Evolutionary conservation across 257 asterid species (phyloP).

Genomic region (Solanum bulbocastanum): DNA sequence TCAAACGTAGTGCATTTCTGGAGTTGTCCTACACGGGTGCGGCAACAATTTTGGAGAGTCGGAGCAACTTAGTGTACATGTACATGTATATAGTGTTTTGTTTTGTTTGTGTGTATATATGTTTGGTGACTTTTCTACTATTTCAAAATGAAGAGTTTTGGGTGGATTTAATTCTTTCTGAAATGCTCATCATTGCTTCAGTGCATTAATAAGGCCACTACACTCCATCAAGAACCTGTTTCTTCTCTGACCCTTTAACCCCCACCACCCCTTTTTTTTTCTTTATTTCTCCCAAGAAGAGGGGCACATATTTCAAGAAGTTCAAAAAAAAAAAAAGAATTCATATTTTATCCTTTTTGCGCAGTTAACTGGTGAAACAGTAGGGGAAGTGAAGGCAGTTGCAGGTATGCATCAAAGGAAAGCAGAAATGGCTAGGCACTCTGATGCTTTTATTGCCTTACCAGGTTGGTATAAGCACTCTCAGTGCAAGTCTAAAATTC

Average conservation of each 20-base stretch:
- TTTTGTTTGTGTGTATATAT: conserved; percentile 13
- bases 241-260: background rate
- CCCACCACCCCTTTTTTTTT: background rate
- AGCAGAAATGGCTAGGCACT: conserved; percentile 95
- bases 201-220: conserved; percentile 29
- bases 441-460: conserved; percentile 98
- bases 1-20: background rate
- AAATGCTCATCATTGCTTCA: conserved; percentile 48
- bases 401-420: conserved; percentile 98
- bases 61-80: background rate
- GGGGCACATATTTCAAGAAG: background rate
- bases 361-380: conserved; percentile 97
- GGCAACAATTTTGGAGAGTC: background rate
- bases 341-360: conserved; percentile 3
- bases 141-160: conserved; percentile 5
- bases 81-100: background rate
- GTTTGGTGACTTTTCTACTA: conserved; percentile 5
- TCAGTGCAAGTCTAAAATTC: background rate
- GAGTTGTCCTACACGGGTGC: background rate
- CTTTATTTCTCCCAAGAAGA: background rate
- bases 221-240: conserved; percentile 19
- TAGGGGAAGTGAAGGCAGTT: conserved; percentile 99
- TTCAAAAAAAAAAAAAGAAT: background rate
- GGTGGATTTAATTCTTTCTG: conserved; percentile 22
- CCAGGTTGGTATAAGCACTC: conserved; percentile 57